These are phyloP conservation scores for Tolypocladium inflatum DNA, from an alignment of 2,329 filamentous ascomycete species.

Conservation along the genomic window DNA sequence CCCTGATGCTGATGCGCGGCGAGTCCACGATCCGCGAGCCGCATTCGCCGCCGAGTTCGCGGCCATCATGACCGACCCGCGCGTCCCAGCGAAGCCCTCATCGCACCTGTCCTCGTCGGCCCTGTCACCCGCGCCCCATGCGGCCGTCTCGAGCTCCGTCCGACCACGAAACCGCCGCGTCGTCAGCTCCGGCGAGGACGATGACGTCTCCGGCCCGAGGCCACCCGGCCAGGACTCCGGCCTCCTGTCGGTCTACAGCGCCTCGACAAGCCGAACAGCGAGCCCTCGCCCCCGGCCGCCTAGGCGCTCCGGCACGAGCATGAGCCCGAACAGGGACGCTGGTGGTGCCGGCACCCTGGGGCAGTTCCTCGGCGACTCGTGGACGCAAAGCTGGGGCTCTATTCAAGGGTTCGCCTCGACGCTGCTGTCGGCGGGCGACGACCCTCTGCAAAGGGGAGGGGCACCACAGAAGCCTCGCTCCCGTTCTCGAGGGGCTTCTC, in stretches of 20 bases:
- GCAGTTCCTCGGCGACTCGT: slow-evolving; percentile 39
- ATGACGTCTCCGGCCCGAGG: slow-evolving; percentile 23
- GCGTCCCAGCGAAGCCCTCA: slow-evolving; percentile 17
- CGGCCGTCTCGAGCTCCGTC: slow-evolving; percentile 28
- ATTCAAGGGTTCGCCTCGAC: slow-evolving; percentile 45
- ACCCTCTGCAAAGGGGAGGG: slow-evolving; percentile 3
- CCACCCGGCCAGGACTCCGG: slow-evolving; percentile 7
- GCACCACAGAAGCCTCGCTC: neutral
- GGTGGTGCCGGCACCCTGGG: slow-evolving; percentile 24
- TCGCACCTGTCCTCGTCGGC: slow-evolving; percentile 36
- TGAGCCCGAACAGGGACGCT: slow-evolving; percentile 16
- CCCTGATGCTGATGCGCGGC: slow-evolving; percentile 22
- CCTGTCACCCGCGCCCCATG: slow-evolving; percentile 29
- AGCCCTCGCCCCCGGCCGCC: slow-evolving; percentile 41
- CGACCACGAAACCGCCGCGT: slow-evolving; percentile 43
- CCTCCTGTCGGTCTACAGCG: slow-evolving; percentile 22
- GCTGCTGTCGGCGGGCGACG: slow-evolving; percentile 19
- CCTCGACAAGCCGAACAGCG: slow-evolving; percentile 30
- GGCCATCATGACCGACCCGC: slow-evolving; percentile 26
- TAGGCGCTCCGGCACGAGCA: slow-evolving; percentile 19
- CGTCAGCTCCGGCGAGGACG: slow-evolving; percentile 19
- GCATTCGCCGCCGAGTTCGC: slow-evolving; percentile 20
- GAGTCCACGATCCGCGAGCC: slow-evolving; percentile 14
- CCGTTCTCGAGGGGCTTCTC: slow-evolving; percentile 8
- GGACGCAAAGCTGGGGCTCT: slow-evolving; percentile 44